Conservation (phyloP, 2,329 filamentous ascomycete species). For the Alternaria gaisen region DNA sequence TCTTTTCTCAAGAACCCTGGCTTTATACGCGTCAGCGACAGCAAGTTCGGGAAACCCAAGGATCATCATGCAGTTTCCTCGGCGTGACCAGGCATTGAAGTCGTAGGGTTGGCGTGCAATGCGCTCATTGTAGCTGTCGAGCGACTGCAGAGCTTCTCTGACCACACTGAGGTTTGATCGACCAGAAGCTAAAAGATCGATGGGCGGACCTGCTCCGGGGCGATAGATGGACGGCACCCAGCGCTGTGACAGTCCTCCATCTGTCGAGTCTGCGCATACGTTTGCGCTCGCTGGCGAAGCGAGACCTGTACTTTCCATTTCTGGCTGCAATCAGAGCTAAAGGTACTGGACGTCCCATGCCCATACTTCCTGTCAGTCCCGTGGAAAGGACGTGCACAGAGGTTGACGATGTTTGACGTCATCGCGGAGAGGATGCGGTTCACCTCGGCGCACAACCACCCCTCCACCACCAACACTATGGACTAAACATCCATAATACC, state of each 20-base stretch:
- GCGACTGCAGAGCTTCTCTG: neutral
- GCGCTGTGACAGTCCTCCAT: neutral
- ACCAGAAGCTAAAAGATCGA: too few relatives aligned
- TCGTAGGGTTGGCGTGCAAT: neutral
- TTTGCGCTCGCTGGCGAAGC: neutral
- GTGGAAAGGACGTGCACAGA: neutral
- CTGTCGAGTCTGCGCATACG: neutral
- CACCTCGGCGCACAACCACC: neutral
- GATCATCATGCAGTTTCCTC: neutral
- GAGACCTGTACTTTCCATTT: neutral
- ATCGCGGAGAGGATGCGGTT: neutral
- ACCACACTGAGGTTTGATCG: neutral
- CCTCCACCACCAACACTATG: neutral
- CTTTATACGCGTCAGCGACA: constrained; percentile 44
- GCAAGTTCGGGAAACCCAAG: constrained; percentile 42
- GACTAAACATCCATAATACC: neutral
- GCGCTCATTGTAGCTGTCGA: neutral
- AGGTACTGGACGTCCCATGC: neutral
- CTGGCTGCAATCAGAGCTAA: neutral
- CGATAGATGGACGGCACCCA: neutral
- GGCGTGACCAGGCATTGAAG: neutral
- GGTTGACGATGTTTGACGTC: constrained; percentile 5
- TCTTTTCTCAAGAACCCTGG: constrained; percentile 40
- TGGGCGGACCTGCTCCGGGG: neutral
- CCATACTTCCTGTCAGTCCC: neutral